Base-by-base conservation (phyloP, 495 filamentous ascomycete species). In the Hypoxylon lenormandii region DNA sequence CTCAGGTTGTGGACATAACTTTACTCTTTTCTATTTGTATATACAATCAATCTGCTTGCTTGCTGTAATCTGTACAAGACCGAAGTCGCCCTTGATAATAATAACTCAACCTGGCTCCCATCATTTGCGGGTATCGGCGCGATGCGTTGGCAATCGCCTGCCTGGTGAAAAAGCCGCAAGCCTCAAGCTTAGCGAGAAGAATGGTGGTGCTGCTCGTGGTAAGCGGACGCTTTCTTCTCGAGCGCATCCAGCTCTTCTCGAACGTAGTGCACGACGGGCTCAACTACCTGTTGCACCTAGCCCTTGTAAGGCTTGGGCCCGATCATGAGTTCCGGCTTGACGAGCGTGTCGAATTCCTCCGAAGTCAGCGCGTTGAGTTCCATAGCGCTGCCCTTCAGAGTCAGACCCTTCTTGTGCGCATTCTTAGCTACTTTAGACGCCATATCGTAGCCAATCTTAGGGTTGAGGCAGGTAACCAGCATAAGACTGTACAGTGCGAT, bases 401-500 rank as follows among this genome's bases (percentile, higher is more conserved):
- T 97, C 60, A 91, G 79, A 26, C 93, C 93, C 88, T 97, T 98
- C 89, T 97, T 97, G 84, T 98, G 95, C 16, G 95, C 95, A 77
- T 98, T 95, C 91, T 98, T 98, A 69, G 95, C 95, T 12, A 97
- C 94, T 85, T 97, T 97, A 77, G 88, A 92, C 47, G 95, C 95
- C 90, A 93, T 95, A 76, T 98, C 95, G 81, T 98, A 98, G 33
- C 95, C 95, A 78, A 98, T 98, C 77, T 97, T 91, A 60, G 94
- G 94, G 85, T 98, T 98, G 69, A 98, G 83, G 84, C 96, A 98
- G 53, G 95, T 98, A 38, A 98, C 95, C 60, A 98, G 85, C 95
- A 98, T 98, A 74, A 98, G 85, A 79, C 93, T 96, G 68, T 36
- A 36, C 43, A 58, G 21, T 16, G 36, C 36, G 26, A 68, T 51